These are phyloP conservation scores for Liquidambar formosana DNA, from an alignment of 164 flowering plant genomes.

Conservation along the genomic window DNA sequence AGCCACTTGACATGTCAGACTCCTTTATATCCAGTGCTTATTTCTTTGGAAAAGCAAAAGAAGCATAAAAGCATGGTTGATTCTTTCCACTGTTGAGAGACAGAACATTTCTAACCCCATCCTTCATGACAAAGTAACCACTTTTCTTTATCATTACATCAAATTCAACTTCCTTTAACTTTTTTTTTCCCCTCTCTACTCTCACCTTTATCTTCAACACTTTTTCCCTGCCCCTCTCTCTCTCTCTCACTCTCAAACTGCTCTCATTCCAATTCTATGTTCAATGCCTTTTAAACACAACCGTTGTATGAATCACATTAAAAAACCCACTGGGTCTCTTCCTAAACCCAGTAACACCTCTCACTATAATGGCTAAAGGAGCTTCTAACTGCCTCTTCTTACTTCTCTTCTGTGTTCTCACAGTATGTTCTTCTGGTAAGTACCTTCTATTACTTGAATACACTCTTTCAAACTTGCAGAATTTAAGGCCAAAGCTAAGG, in stretches of 20 bases:
- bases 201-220: conserved; percentile 1
- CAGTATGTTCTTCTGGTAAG: conserved; percentile 47
- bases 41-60: conserved; percentile 17
- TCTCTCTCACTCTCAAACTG: background rate
- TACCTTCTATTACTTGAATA: background rate
- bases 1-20: background rate
- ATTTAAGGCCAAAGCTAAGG: background rate
- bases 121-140: conserved; percentile 57
- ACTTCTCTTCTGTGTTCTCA: conserved; percentile 30
- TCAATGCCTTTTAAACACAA: conserved; percentile 15
- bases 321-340: conserved; percentile 21
- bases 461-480: background rate
- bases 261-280: conserved; percentile 14
- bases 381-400: conserved; percentile 29
- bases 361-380: conserved; percentile 35
- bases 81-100: conserved; percentile 12
- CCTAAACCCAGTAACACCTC: conserved; percentile 20
- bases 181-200: conserved; percentile 8
- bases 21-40: background rate
- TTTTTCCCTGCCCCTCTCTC: conserved; percentile 7
- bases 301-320: conserved; percentile 20
- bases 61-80: conserved; percentile 18
- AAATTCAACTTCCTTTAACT: conserved; percentile 10
- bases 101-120: conserved; percentile 17
- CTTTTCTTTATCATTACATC: conserved; percentile 26